Percentiles rank a stretch among this genome's conserved stretches.
Conservation (phyloP, 805 yeast genomes). For the Metschnikowia similis region DNA sequence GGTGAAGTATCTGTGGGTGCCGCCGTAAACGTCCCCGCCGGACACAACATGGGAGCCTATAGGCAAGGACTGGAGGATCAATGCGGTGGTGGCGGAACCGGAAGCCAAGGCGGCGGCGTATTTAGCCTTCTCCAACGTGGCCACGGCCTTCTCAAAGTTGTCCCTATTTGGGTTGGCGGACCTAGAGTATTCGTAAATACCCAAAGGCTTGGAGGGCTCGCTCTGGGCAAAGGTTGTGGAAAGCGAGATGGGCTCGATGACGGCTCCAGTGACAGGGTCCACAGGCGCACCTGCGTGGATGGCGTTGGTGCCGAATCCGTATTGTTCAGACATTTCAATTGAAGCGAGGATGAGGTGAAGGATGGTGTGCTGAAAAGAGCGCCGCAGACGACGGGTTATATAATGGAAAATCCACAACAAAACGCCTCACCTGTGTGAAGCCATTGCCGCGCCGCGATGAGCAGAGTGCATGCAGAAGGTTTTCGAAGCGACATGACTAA, state of each 20-base stretch:
- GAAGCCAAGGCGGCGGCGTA: conserved; percentile 75
- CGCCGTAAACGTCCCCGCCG: conserved; percentile 86
- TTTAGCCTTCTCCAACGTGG: conserved; percentile 72
- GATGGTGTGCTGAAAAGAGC: not conserved
- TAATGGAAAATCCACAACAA: not conserved
- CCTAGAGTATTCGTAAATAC: conserved; percentile 78
- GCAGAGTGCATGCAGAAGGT: not conserved
- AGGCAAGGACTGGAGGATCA: conserved; percentile 68
- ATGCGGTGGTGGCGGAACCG: conserved; percentile 84
- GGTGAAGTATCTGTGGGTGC: conserved; percentile 87
- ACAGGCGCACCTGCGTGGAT: conserved; percentile 77
- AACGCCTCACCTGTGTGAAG: not conserved
- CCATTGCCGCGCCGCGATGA: not conserved
- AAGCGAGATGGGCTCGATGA: conserved; percentile 76
- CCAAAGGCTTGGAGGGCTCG: conserved; percentile 73
- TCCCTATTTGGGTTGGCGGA: conserved; percentile 85
- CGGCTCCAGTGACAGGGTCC: conserved; percentile 78
- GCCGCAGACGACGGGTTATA: not conserved
- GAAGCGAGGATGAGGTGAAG: not conserved
- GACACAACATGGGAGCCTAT: conserved; percentile 71
- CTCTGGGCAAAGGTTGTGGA: conserved; percentile 83
- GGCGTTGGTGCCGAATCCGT: conserved; percentile 72
- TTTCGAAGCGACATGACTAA: not conserved
- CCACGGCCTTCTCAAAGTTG: conserved; percentile 73
- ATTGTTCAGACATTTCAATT: conserved; percentile 8